phyloP scores from a whole-genome alignment of 768 basidiomycete species.

The Trametes cubensis region DNA sequence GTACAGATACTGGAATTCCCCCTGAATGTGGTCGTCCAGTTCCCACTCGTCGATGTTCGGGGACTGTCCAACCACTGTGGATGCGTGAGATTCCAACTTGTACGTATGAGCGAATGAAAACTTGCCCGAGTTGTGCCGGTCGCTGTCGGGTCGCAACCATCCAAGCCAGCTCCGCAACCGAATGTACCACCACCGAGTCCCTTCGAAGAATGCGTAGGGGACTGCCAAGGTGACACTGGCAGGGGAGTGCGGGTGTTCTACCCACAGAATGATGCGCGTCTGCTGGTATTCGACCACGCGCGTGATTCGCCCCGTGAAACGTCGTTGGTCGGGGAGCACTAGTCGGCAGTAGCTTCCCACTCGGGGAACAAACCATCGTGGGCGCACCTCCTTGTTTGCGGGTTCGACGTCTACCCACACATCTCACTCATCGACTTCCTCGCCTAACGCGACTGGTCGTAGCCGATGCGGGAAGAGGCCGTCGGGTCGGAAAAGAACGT shows the following conservation, averaged over 20 bases:
- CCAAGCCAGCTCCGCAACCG: not conserved
- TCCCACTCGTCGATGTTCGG: not conserved
- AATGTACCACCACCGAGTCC: not conserved
- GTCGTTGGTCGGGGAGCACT: not conserved
- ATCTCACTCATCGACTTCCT: not conserved
- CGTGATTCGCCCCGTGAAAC: not conserved
- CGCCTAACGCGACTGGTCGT: not conserved
- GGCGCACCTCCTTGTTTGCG: not conserved
- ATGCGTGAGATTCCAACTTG: too few species aligned
- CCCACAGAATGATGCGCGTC: not conserved
- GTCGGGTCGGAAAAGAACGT: too few species aligned
- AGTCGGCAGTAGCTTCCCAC: not conserved
- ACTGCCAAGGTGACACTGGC: not conserved
- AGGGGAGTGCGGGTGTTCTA: not conserved
- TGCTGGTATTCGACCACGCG: not conserved
- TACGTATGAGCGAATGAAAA: not conserved
- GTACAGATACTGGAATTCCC: not conserved
- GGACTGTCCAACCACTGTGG: not conserved
- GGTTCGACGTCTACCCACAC: not conserved
- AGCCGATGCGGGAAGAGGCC: not conserved
- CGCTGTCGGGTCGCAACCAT: not conserved
- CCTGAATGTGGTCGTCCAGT: not conserved
- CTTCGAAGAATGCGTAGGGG: not conserved
- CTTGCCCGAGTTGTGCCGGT: not conserved
- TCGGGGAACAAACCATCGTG: not conserved